Conservation (phyloP, 139 green algal species). For the Zygnema circumcarinatum region DNA sequence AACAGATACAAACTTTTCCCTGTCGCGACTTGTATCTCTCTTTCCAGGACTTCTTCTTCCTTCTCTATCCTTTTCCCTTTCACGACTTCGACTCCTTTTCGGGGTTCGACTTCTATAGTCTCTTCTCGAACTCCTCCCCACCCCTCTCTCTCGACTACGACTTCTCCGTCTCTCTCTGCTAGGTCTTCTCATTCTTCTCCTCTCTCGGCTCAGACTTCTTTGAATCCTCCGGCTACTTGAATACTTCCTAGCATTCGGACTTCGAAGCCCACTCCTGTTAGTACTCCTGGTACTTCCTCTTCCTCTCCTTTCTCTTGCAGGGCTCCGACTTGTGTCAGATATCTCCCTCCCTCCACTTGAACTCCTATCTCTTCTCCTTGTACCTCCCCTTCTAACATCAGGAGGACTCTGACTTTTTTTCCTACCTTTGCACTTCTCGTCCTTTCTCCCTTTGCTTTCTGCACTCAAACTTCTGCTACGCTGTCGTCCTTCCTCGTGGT, state of each 20-base stretch:
- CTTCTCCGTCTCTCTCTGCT: conserved; percentile 6
- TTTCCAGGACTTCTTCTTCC: background rate
- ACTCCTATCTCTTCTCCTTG: background rate
- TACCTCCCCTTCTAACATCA: background rate
- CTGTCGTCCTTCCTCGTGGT: too few relatives aligned
- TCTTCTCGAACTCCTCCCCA: background rate
- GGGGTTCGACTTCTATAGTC: background rate
- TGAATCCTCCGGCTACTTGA: background rate
- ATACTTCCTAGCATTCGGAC: background rate
- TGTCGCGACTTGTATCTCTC: background rate
- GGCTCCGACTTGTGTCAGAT: background rate
- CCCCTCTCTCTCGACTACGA: background rate
- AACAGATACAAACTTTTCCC: background rate
- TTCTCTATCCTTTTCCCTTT: background rate
- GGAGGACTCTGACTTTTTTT: too few relatives aligned
- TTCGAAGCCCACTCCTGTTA: background rate
- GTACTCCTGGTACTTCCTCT: background rate
- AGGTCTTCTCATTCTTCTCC: background rate
- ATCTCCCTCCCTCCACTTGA: background rate
- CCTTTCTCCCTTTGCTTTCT: too few relatives aligned
- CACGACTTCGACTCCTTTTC: too few relatives aligned
- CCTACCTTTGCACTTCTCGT: too few relatives aligned
- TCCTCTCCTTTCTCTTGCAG: background rate
- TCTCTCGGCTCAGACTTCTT: background rate
- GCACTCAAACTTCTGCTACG: too few relatives aligned